These are phyloP conservation scores for Apiospora marii DNA, from an alignment of 2,329 filamentous ascomycete genomes.

Conservation along the genomic window DNA sequence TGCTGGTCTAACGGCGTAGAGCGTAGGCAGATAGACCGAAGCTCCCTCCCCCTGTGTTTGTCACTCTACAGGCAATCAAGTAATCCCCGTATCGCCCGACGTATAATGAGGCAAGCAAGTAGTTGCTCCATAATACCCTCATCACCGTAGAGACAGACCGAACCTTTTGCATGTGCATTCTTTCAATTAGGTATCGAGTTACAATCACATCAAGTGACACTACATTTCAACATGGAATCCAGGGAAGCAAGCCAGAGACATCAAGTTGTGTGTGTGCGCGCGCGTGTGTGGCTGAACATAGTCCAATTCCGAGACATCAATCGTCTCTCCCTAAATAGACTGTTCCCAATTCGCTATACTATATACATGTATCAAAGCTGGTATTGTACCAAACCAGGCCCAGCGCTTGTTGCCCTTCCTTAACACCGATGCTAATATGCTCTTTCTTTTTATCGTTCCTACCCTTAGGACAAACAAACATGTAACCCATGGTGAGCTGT, in stretches of 20 bases:
- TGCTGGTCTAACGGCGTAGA: too few species aligned
- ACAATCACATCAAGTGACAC: not conserved
- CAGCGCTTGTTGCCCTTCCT: constrained; percentile 1
- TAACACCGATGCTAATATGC: constrained; percentile 10
- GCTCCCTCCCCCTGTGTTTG: too few species aligned
- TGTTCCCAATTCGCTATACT: not conserved
- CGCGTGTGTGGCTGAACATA: not conserved
- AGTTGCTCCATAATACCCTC: too few species aligned
- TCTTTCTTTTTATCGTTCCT: not conserved
- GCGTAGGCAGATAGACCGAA: too few species aligned
- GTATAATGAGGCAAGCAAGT: too few species aligned
- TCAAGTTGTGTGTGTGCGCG: too few species aligned
- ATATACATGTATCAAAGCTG: constrained; percentile 6
- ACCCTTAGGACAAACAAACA: not conserved
- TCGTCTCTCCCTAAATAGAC: not conserved
- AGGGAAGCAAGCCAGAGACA: not conserved
- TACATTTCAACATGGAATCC: not conserved
- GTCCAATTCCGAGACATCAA: not conserved
- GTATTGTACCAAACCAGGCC: not conserved
- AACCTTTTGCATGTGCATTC: too few species aligned
- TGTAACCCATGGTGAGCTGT: not conserved
- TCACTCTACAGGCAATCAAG: too few species aligned
- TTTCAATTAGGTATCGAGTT: too few species aligned
- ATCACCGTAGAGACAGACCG: too few species aligned
- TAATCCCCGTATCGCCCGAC: too few species aligned